Conservation (phyloP, 1,139 yeast species). For the Protomyces gravidus region DNA sequence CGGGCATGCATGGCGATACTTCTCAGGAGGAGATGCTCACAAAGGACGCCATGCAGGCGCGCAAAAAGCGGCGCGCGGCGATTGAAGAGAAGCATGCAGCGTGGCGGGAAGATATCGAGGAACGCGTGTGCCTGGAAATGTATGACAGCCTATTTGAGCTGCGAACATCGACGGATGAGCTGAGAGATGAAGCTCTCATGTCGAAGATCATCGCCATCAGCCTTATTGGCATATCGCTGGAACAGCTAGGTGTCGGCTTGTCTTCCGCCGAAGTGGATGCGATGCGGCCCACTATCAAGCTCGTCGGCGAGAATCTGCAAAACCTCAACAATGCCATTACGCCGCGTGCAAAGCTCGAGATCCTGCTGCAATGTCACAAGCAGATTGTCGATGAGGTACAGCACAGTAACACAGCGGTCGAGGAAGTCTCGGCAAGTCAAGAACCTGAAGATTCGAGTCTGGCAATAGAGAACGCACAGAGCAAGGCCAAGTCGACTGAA, state of each 20-base stretch:
- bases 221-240: constrained; percentile 16
- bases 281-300: constrained; percentile 22
- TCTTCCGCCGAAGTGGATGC: constrained; percentile 6
- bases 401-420: constrained; percentile 17
- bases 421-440: not conserved
- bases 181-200: constrained; percentile 28
- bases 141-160: constrained; percentile 30
- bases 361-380: constrained; percentile 29
- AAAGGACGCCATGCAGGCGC: constrained; percentile 8
- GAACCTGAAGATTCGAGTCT: not conserved
- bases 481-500: not conserved
- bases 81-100: constrained; percentile 7
- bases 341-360: constrained; percentile 29
- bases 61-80: not conserved
- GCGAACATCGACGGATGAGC: constrained; percentile 27
- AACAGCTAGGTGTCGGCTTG: constrained; percentile 26
- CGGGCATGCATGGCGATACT: not conserved
- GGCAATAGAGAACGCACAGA: not conserved
- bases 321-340: constrained; percentile 27
- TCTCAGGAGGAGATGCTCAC: constrained; percentile 7
- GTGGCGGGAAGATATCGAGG: constrained; percentile 29
- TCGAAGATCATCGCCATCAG: constrained; percentile 25
- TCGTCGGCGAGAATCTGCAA: constrained; percentile 17
- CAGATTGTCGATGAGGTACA: constrained; percentile 26
- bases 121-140: constrained; percentile 29